A percentile compares a stretch with the other conserved stretches of the same genome.
Evolutionary conservation across 2,329 filamentous ascomycete species (phyloP).

Genomic region (Aspergillus pseudoterreus): DNA sequence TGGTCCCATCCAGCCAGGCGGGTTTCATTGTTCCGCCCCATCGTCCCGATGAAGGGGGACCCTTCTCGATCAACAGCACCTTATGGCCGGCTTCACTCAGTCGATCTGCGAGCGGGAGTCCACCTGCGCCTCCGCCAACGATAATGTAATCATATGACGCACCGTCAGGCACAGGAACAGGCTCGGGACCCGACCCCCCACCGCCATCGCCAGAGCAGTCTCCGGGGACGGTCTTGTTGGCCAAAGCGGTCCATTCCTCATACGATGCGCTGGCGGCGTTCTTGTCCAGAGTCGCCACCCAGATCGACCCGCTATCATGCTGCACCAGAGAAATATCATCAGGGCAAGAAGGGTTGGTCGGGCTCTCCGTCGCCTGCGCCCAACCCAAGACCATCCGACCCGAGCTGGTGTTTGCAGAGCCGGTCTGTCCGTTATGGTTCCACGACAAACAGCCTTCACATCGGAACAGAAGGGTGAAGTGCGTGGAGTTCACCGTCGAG

Average conservation of each 20-base stretch:
- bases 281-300: conserved; percentile 46
- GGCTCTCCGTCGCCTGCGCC: conserved; percentile 47
- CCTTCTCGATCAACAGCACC: conserved; percentile 62
- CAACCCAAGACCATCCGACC: conserved; percentile 53
- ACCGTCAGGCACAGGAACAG: conserved; percentile 9
- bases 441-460: conserved; percentile 58
- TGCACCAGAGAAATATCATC: conserved; percentile 52
- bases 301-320: conserved; percentile 52
- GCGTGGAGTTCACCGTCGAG: conserved; percentile 53
- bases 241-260: conserved; percentile 26
- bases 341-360: conserved; percentile 41
- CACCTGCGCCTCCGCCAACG: conserved; percentile 45
- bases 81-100: conserved; percentile 62
- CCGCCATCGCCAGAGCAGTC: conserved; percentile 8
- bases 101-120: conserved; percentile 56
- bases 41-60: conserved; percentile 59
- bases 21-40: conserved; percentile 61
- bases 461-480: conserved; percentile 63
- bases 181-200: background rate
- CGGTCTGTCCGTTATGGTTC: conserved; percentile 47
- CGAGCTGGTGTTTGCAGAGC: conserved; percentile 43
- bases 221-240: conserved; percentile 20
- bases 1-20: conserved; percentile 55
- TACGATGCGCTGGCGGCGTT: conserved; percentile 42
- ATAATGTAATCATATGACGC: conserved; percentile 41